Base-by-base conservation (phyloP, 1,139 yeast species). In the Candida tropicalis region DNA sequence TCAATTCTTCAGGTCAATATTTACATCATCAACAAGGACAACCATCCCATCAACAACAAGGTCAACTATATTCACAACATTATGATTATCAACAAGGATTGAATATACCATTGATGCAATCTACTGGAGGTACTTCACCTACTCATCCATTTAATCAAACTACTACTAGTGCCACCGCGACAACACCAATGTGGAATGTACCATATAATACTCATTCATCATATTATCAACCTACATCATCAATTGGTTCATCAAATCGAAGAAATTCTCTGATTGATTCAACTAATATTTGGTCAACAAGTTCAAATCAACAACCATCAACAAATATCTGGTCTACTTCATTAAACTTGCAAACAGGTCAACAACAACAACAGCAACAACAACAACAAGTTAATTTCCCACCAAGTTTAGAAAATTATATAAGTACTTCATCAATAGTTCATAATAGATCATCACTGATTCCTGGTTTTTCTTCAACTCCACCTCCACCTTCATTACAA, bases 371-470 rank as follows among this genome's bases (percentile, higher is more conserved):
- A 32, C 44, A 41, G 12, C 36, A 17, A 34, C 43, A 23, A 12
- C 43, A 26, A 23, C 36, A 28, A 34, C 25, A 35, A 31, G 18
- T 29, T 6, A 17, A 20, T 20, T 27, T 35, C 3, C 17, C 20
- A 17, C 25, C 36, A 18, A 11, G 31, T 15, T 40, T 40, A 12
- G 48, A 46, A n/a, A 48, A 48, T 36, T 48, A 48, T 28, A 42
- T 41, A 8, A 24, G 42, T 27, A 38, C 48, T 16, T 39, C 46
- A 22, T 18, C 38, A 10, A 29, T 23, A 24, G 35, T 15, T 23
- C 41, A 27, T 23, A 34, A 45, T 31, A 31, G 53, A 15, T 48
- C 53, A 3, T 44, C 50, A 8, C 48, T 45, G 44, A 42, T 50
- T 23, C 27, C 48, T 16, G 52, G 47, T 5, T 40, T 41, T 28